Evolutionary conservation across 73 alveolate genomes (phyloP).

Genomic region (Breviolum minutum): DNA sequence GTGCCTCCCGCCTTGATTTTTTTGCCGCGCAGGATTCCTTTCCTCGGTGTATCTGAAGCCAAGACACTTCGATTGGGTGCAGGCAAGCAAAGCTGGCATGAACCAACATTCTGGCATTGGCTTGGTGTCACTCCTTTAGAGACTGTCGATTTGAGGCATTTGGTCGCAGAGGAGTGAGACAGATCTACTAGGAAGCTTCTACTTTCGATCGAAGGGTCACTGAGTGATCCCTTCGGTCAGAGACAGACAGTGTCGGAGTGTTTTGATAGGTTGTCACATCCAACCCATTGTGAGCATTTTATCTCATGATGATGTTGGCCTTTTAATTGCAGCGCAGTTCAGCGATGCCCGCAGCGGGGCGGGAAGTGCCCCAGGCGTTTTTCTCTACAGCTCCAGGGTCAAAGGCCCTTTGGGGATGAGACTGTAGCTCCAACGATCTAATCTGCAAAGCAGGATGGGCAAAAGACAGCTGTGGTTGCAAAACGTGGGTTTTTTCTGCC

Average conservation of each 20-base stretch:
- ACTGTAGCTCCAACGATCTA: not conserved
- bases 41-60: slow-evolving; percentile 74
- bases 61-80: slow-evolving; percentile 83
- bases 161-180: slow-evolving; percentile 88
- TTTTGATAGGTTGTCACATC: not conserved
- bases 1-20: not conserved
- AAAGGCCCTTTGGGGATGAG: not conserved
- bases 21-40: slow-evolving; percentile 37
- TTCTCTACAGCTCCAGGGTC: no score
- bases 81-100: not conserved
- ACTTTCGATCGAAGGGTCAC: slow-evolving; percentile 40
- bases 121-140: not conserved
- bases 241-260: not conserved
- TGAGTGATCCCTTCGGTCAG: not conserved
- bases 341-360: not conserved
- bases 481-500: no score
- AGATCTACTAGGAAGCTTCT: slow-evolving; percentile 62
- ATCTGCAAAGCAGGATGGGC: not conserved
- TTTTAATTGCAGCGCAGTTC: not conserved
- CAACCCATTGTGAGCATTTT: no score
- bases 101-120: not conserved
- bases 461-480: no score
- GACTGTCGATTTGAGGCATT: slow-evolving; percentile 1
- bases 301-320: not conserved
- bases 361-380: not conserved